Evolutionary conservation across 2,329 filamentous ascomycete species (phyloP), one percentile per base, ranked within the genome.

Genomic region (Chaetomiaceae sp.): DNA sequence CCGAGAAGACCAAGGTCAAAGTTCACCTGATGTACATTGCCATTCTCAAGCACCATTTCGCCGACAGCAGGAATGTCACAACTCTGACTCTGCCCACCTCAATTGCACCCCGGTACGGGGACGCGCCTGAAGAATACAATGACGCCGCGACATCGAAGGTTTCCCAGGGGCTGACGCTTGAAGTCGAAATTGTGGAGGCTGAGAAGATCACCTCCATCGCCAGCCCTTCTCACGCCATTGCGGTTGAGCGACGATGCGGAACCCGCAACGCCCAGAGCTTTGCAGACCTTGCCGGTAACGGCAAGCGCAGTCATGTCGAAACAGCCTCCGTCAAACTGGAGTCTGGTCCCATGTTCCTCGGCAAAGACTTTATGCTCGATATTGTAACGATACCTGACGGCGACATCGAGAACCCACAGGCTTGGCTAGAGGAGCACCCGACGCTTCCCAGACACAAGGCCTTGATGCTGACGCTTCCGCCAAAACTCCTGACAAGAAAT

Each of bases 351-450:
- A 53, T 45, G 3, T 61, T 59, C 32, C 51, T 64, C 11, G 58
- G 64, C 21, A 54, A 53, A 8, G 63, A 66, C 50, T 64, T 66
- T 40, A 55, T 63, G 10, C 58, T 66, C n/a, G 57, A 61, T 7
- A 63, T 65, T 10, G 49, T 58, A 14, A 61, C 54, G 6, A 4
- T n/a, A 0, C 48, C 44, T 18, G 40, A 41, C 13, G 56, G 41
- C 20, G 51, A 45, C n/a, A 20, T 18, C 11, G 55, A 57, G 10
- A 11, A 34, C 20, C 53, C 60, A 1, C 58, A 63, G 13, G 61
- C 62, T 8, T 65, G 62, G 58, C 27, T 65, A 1, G 64, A 65
- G 16, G 48, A 56, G 3, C 64, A 66, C 23, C 62, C 63, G 7
- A 51, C 44, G 1, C 34, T 64, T 5, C 51, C 57, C 5, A 50